Evolutionary conservation across 352 stramenopile species (phyloP), one percentile per base, ranked within the genome.

Genomic region (Albugo candida): DNA sequence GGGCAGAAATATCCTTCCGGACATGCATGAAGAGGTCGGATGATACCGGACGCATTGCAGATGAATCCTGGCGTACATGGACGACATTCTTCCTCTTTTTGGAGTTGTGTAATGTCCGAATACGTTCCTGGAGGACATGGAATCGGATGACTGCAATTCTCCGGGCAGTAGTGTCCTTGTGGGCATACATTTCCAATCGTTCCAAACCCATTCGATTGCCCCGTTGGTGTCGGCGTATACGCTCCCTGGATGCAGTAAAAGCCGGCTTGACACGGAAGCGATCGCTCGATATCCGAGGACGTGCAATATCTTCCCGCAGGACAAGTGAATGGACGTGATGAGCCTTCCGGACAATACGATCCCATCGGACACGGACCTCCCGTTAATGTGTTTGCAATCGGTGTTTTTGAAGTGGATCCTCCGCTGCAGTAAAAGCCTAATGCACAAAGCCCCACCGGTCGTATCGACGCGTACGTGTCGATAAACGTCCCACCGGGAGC

Each of bases 231-330:
- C 8, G 70, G 60, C 1, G 76, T 89, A 53, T 67, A 92, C 12
- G 75, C 87, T 10, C 76, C 75, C 53, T 92, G 81, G 0, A 92
- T 58, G 45, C 83, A 96, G 53, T 92, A 94, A 53, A 85, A 94
- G 0, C 85, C 85, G 31, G 68, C 51, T 4, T 68, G 54, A 34
- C 85, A 96, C 0, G 70, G 66, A 8, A 85, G 24, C 5, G 79
- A 75, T 34, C 64, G 57, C 11, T 84, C 59, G 0, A 65, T 81
- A 49, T 91, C 86, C 2, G 70, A 79, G 4, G 78, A 84, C 0
- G 67, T 65, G 41, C 81, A 93, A 46, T 89, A 92, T 3, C 64
- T 69, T 2, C 79, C 81, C 17, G 75, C 76, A 35, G 67, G 64
- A 35, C 81, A 93, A 20, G 86, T 66, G 24, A 84, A 93, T 8